A percentile compares a stretch with the other conserved stretches of the same genome.
Conservation (phyloP, 164 flowering plant species). For the Vitis amurensis region DNA sequence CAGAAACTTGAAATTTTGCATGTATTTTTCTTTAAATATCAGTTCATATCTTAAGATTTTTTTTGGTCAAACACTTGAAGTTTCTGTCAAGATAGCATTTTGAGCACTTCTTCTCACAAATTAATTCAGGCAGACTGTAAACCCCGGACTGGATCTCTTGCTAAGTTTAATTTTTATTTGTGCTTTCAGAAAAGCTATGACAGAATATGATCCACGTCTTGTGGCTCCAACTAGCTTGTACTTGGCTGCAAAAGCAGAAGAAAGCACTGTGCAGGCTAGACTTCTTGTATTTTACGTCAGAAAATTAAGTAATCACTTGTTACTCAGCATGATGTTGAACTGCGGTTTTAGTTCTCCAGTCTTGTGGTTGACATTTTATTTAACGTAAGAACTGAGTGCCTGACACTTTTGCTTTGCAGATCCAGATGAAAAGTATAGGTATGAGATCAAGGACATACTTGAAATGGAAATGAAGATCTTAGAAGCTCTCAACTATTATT, state of each 20-base stretch:
- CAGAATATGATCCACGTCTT: slow-evolving; percentile 92
- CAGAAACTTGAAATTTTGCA: too few species aligned
- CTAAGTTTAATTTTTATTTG: slow-evolving; percentile 3
- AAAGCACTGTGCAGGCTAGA: slow-evolving; percentile 93
- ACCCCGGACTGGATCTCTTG: neutral
- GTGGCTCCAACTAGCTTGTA: slow-evolving; percentile 95
- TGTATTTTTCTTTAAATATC: too few species aligned
- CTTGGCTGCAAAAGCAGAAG: slow-evolving; percentile 98
- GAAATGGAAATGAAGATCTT: slow-evolving; percentile 99
- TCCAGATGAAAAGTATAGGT: slow-evolving; percentile 77
- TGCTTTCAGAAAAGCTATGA: slow-evolving; percentile 74
- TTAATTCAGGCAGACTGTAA: too few species aligned
- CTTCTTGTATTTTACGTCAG: slow-evolving; percentile 78
- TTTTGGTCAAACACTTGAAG: too few species aligned
- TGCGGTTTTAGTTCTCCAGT: neutral
- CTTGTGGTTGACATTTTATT: neutral
- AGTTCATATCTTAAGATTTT: too few species aligned
- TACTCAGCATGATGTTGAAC: slow-evolving; percentile 2
- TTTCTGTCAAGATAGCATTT: too few species aligned
- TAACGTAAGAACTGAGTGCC: slow-evolving; percentile 12
- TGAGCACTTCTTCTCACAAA: too few species aligned
- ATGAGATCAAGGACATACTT: slow-evolving; percentile 87
- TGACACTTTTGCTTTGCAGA: slow-evolving; percentile 40
- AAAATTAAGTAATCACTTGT: slow-evolving; percentile 59
- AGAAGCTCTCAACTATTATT: slow-evolving; percentile 91